These are phyloP conservation scores for Parietaria judaica DNA, from an alignment of 306 rosid species.

Conservation along the genomic window DNA sequence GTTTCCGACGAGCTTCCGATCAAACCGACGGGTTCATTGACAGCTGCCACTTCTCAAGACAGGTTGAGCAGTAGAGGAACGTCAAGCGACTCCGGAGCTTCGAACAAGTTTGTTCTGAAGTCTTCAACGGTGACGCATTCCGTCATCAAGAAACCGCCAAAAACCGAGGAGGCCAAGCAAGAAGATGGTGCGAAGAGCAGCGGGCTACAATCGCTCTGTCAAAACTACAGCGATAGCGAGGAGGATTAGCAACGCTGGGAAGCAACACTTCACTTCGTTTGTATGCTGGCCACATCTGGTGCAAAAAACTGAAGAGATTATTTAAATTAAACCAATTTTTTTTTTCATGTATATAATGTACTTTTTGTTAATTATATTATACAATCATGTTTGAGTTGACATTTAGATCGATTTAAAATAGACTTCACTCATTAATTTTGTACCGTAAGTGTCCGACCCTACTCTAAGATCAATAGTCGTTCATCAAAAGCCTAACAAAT, in stretches of 20 bases:
- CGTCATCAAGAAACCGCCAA: constrained; percentile 41
- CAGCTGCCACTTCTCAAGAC: constrained; percentile 31
- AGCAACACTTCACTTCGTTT: no score
- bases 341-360: no score
- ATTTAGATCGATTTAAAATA: no score
- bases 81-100: constrained; percentile 13
- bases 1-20: constrained; percentile 24
- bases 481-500: no score
- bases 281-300: no score
- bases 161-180: constrained; percentile 24
- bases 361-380: no score
- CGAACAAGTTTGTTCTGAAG: constrained; percentile 21
- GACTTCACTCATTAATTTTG: no score
- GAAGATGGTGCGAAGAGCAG: constrained; percentile 10
- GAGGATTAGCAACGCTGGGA: constrained; percentile 23
- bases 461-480: no score
- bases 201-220: constrained; percentile 42
- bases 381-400: no score
- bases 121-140: constrained; percentile 39
- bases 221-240: constrained; percentile 47
- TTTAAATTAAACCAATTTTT: no score
- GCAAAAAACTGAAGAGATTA: no score
- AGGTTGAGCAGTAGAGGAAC: constrained; percentile 40
- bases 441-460: no score
- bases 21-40: constrained; percentile 40